Conservation (phyloP, 176 grass and related monocot genomes). For the Ampelocalamus luodianensis region DNA sequence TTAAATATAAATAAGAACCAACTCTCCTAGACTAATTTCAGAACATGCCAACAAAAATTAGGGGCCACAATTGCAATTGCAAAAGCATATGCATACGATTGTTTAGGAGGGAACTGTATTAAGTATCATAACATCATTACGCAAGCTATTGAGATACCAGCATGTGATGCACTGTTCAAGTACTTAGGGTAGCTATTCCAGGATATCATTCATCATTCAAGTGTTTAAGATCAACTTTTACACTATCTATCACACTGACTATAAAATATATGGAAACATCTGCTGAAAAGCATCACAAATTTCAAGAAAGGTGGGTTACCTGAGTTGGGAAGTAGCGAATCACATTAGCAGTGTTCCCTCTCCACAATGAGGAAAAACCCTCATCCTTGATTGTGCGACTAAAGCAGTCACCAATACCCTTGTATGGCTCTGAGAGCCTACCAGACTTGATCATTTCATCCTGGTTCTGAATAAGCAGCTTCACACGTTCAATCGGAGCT, state of each 20-base stretch:
- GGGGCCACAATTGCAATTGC: background rate
- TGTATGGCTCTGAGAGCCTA: conserved; percentile 88
- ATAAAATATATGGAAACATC: background rate
- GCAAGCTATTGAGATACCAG: background rate
- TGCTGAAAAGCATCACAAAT: too few relatives aligned
- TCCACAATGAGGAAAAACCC: conserved; percentile 75
- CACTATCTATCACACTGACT: background rate
- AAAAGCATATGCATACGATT: background rate
- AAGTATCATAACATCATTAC: background rate
- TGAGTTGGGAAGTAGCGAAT: conserved; percentile 98
- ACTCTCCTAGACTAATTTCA: background rate
- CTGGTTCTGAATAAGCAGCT: conserved; percentile 95
- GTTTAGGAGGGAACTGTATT: background rate
- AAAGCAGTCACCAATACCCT: conserved; percentile 93
- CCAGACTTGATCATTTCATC: conserved; percentile 97
- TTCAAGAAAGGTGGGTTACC: conserved; percentile 26
- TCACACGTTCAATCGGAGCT: conserved; percentile 92
- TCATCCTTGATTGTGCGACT: conserved; percentile 81
- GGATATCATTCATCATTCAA: background rate
- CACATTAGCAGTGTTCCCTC: conserved; percentile 89
- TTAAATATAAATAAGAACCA: background rate
- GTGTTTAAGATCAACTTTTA: background rate
- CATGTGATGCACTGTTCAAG: background rate
- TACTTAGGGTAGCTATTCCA: too few relatives aligned
- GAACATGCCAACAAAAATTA: background rate